phyloP scores from a whole-genome alignment of 148 eudicot genomes.

The Nepenthes mirabilis region DNA sequence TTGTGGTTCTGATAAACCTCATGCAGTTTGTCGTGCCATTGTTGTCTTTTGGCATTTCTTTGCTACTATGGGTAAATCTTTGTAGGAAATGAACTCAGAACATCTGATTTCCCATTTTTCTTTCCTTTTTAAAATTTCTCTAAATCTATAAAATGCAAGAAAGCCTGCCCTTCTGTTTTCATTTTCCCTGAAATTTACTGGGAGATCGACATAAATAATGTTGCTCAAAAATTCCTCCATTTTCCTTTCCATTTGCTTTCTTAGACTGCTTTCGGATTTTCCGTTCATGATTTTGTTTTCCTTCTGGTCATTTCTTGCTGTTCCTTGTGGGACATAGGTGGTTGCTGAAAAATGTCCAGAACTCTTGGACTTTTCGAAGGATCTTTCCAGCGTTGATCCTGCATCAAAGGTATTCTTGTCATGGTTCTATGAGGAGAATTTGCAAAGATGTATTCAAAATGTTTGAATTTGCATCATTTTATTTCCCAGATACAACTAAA shows the following conservation, averaged over 20 bases:
- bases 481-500: conserved; percentile 62
- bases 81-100: too few relatives aligned
- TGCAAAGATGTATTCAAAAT: conserved; percentile 4
- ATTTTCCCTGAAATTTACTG: too few relatives aligned
- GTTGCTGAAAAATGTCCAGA: conserved; percentile 79
- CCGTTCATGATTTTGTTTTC: neutral
- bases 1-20: too few relatives aligned
- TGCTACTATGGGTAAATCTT: too few relatives aligned
- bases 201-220: too few relatives aligned
- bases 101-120: too few relatives aligned
- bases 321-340: conserved; percentile 26
- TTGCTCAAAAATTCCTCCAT: too few relatives aligned
- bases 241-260: neutral
- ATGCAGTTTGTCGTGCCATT: too few relatives aligned
- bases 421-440: neutral
- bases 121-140: too few relatives aligned
- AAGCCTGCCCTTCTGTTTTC: too few relatives aligned
- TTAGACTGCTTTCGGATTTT: neutral
- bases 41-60: too few relatives aligned
- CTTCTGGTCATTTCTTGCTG: neutral
- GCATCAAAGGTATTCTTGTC: conserved; percentile 58
- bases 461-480: conserved; percentile 5
- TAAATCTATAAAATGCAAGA: too few relatives aligned
- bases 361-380: conserved; percentile 71
- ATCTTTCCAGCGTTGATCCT: conserved; percentile 67